Evolutionary conservation across 345 rosid species (phyloP).

Genomic region (Orychophragmus violaceus): DNA sequence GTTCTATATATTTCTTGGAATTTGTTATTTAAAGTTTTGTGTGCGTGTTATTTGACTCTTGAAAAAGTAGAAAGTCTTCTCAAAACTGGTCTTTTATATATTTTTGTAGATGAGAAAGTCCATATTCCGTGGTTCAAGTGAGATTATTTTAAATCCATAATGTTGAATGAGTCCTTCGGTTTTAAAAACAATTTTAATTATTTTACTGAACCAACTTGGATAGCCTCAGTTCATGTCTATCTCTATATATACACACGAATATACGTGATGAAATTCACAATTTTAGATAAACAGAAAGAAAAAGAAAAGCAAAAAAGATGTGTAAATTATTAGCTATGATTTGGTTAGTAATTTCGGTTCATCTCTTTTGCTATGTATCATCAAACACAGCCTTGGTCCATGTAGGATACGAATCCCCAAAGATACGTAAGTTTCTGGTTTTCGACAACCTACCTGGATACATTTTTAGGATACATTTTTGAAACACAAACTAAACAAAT

Average conservation of each 20-base stretch:
- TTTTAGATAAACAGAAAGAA: not conserved
- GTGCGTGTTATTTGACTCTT: not conserved
- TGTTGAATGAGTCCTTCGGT: not conserved
- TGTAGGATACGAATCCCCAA: not conserved
- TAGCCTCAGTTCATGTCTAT: not conserved
- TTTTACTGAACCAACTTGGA: not conserved
- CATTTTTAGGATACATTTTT: too few relatives aligned
- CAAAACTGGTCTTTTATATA: not conserved
- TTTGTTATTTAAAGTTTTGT: not conserved
- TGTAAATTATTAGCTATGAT: not conserved
- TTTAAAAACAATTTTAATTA: too few relatives aligned
- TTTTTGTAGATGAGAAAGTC: not conserved
- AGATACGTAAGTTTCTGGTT: not conserved
- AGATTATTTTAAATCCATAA: too few relatives aligned
- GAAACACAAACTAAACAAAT: too few relatives aligned
- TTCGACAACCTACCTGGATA: too few relatives aligned
- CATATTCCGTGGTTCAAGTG: not conserved
- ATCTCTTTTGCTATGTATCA: not conserved
- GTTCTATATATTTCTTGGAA: not conserved
- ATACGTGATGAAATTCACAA: not conserved
- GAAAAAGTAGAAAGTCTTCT: not conserved
- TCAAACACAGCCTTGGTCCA: not conserved
- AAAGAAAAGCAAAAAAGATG: not conserved
- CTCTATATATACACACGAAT: not conserved
- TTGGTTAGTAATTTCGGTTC: not conserved